Evolutionary conservation across 2,329 filamentous ascomycete genomes (phyloP).

Genomic region (Akanthomyces uredinophilus): DNA sequence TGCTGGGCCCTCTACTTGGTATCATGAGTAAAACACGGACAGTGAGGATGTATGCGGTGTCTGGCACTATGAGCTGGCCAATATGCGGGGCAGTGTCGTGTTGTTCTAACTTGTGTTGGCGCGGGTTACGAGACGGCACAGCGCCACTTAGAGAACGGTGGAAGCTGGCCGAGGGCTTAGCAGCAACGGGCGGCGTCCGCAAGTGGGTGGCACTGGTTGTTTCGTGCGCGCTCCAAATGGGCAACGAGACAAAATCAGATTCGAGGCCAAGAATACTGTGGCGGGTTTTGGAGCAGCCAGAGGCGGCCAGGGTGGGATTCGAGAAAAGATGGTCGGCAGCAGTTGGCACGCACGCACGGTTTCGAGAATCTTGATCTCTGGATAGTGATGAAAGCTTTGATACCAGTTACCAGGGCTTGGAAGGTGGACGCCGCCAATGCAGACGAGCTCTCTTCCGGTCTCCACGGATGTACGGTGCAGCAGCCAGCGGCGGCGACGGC

Average conservation of each 20-base stretch:
- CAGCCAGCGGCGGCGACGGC: background rate
- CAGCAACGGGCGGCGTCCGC: background rate
- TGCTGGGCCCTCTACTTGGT: background rate
- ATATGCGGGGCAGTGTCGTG: conserved; percentile 4
- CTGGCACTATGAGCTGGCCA: conserved; percentile 2
- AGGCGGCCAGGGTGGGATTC: background rate
- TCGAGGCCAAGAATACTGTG: background rate
- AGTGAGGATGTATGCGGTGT: background rate
- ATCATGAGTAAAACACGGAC: background rate
- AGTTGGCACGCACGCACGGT: background rate
- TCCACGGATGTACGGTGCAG: conserved; percentile 2
- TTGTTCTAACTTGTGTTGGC: conserved; percentile 4
- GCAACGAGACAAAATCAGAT: background rate
- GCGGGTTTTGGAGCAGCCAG: background rate
- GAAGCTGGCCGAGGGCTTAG: background rate
- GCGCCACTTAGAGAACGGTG: background rate
- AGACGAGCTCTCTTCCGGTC: background rate
- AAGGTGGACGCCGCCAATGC: conserved; percentile 2
- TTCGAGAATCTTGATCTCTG: background rate
- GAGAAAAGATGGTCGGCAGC: background rate
- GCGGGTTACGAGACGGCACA: background rate
- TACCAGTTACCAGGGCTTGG: background rate
- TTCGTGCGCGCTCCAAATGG: background rate
- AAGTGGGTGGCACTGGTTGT: background rate
- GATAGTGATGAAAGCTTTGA: background rate